A percentile compares a stretch with the other conserved stretches of the same genome.
phyloP scores from a whole-genome alignment of 2,329 filamentous ascomycete species.

The Amauroascus niger region DNA sequence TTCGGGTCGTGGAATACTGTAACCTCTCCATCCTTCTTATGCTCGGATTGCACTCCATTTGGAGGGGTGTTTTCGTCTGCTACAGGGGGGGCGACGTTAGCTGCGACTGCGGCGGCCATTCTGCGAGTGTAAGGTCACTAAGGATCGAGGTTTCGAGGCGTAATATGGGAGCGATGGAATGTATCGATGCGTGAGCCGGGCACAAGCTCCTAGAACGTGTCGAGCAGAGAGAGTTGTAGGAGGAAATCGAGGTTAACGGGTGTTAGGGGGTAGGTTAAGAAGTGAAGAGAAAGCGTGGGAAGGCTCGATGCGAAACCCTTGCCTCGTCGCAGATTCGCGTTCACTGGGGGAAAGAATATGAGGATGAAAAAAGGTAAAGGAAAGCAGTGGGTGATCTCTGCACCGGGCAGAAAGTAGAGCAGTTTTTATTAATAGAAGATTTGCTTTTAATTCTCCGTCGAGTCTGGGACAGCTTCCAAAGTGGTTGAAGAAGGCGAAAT shows the following conservation, averaged over 20 bases:
- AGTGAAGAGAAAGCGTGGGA: constrained; percentile 5
- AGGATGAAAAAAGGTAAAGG: not conserved
- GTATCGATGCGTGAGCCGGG: not conserved
- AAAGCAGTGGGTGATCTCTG: constrained; percentile 12
- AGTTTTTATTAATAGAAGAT: not conserved
- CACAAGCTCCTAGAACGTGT: constrained; percentile 3
- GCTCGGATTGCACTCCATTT: constrained; percentile 39
- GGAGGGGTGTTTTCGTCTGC: constrained; percentile 49
- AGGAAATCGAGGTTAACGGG: constrained; percentile 9
- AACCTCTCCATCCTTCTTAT: constrained; percentile 53
- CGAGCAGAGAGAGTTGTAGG: not conserved
- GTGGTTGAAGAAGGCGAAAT: not conserved
- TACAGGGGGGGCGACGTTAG: constrained; percentile 29
- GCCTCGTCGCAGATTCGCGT: constrained; percentile 1
- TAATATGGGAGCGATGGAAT: not conserved
- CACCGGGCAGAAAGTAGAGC: constrained; percentile 17
- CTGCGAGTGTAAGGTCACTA: constrained; percentile 14
- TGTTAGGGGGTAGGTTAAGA: not conserved
- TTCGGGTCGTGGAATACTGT: constrained; percentile 98
- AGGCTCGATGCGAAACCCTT: constrained; percentile 13
- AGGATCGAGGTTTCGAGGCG: not conserved
- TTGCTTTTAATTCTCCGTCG: not conserved
- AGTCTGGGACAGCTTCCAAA: not conserved
- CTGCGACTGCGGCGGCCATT: constrained; percentile 30
- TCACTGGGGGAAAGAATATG: constrained; percentile 3